Evolutionary conservation across 129 eudicot genomes (phyloP), one percentile per base, ranked within the genome.

Genomic region (Arctium lappa): DNA sequence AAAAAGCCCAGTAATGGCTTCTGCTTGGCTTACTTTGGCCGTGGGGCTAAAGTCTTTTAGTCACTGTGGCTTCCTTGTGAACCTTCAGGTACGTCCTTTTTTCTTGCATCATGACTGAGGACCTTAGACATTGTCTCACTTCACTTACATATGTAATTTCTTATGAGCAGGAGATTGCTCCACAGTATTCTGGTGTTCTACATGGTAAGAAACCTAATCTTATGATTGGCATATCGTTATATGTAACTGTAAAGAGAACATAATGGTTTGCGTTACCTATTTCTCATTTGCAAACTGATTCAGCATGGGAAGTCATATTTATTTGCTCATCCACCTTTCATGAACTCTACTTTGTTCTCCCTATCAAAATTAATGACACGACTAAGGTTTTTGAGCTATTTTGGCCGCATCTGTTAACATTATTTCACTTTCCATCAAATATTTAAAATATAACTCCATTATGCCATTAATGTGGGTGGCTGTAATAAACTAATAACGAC

Each of bases 31-130:
- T 76, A 91, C 97, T 18, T 81, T 95, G 81, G 97, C 99, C 76
- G 99, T 95, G 46, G 99, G 97, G 56, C 81, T 95, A 72, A 95
- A 95, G 80, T 86, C 99, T 15, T 95, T 95, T 83, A 93, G 99
- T 87, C 99, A 95, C 72, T 91, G 93, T 72, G 99, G 99, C 74
- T 95, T 95, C 87, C 99, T 95, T 87, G 99, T 95, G 42, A 95
- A 95, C 84, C 88, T 95, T 83, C 99, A 95, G 97, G 99, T 95
- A 82, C 8, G 71, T 78, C 33, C 12, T 8, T 75, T 50, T 53
- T 69, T 40, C 46, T 76, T 3, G 69, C 27, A 36, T 81, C 79
- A 63, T 81, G 46, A 30, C 66, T 62, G 6, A 44, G 30, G 16
- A 32, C 29, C 79, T 33, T 83, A 69, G 15, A 75, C 72, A 7